phyloP scores from a whole-genome alignment of 2,329 filamentous ascomycete genomes.

The Microsporum ferrugineum region DNA sequence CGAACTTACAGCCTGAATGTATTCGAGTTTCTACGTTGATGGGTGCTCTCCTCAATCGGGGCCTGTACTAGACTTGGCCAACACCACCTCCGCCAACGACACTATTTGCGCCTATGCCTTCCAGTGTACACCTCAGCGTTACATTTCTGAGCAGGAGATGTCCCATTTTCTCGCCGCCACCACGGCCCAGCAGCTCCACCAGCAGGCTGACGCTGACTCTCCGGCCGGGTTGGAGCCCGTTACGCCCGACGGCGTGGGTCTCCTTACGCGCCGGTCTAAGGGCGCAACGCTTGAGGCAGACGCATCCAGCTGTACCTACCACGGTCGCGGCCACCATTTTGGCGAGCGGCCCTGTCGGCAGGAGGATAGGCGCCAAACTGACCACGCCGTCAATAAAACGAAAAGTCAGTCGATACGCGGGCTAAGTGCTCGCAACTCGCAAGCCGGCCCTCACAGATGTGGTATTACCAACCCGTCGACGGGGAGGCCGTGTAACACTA shows the following conservation, averaged over 20 bases:
- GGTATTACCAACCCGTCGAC: slow-evolving; percentile 90
- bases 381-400: slow-evolving; percentile 39
- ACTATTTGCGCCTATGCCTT: not conserved
- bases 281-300: slow-evolving; percentile 63
- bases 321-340: slow-evolving; percentile 79
- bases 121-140: slow-evolving; percentile 18
- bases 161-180: slow-evolving; percentile 17
- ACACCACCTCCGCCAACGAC: slow-evolving; percentile 30
- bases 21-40: no score
- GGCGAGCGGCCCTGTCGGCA: slow-evolving; percentile 77
- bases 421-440: slow-evolving; percentile 56
- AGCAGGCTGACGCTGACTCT: slow-evolving; percentile 16
- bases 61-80: not conserved
- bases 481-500: slow-evolving; percentile 83
- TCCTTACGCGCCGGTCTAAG: slow-evolving; percentile 42
- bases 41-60: no score
- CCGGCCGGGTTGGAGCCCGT: slow-evolving; percentile 34
- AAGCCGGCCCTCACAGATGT: slow-evolving; percentile 87
- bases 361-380: slow-evolving; percentile 90
- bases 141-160: slow-evolving; percentile 7
- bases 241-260: not conserved
- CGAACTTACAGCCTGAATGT: no score
- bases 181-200: slow-evolving; percentile 17
- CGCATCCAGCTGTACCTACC: slow-evolving; percentile 93
- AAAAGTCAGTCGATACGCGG: slow-evolving; percentile 43